phyloP scores from a whole-genome alignment of 345 rosid species.

The Syzygium jambos region DNA sequence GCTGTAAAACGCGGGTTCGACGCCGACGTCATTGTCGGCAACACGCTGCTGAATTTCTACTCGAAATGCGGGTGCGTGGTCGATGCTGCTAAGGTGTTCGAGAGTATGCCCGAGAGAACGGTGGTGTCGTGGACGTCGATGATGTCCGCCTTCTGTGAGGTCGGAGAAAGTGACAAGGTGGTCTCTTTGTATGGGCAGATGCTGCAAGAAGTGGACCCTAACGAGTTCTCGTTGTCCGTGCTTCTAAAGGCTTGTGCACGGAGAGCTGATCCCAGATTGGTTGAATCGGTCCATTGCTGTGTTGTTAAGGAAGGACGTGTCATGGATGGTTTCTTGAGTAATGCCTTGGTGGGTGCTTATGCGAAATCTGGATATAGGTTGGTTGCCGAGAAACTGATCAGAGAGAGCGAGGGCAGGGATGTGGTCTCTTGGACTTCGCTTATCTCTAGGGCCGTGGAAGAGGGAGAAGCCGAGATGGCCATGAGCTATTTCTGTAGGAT shows the following conservation, averaged over 20 bases:
- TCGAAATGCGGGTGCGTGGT: conserved; percentile 7
- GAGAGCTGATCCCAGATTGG: conserved; percentile 3
- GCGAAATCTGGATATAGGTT: conserved; percentile 39
- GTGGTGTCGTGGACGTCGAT: conserved; percentile 34
- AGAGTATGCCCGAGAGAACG: conserved; percentile 35
- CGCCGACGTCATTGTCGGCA: conserved; percentile 6
- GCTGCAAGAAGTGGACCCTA: conserved; percentile 18
- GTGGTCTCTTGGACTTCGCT: conserved; percentile 77
- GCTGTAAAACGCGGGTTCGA: conserved; percentile 15
- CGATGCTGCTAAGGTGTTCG: conserved; percentile 21
- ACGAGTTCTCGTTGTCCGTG: conserved; percentile 31
- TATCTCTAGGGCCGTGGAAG: conserved; percentile 47
- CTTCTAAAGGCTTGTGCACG: conserved; percentile 23
- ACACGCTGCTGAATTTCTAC: conserved; percentile 19
- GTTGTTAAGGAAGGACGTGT: conserved; percentile 21
- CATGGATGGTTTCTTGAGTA: conserved; percentile 27
- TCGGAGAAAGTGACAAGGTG: conserved; percentile 8
- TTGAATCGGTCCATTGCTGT: conserved; percentile 24
- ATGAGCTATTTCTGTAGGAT: conserved; percentile 39
- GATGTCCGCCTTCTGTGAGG: conserved; percentile 19
- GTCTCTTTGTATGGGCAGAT: conserved; percentile 14
- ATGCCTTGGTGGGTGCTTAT: conserved; percentile 69
- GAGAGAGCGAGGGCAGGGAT: conserved; percentile 35
- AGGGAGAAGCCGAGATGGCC: conserved; percentile 49
- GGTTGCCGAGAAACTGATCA: conserved; percentile 57